phyloP scores from a whole-genome alignment of 495 filamentous ascomycete genomes.

The Cudoniella acicularis region DNA sequence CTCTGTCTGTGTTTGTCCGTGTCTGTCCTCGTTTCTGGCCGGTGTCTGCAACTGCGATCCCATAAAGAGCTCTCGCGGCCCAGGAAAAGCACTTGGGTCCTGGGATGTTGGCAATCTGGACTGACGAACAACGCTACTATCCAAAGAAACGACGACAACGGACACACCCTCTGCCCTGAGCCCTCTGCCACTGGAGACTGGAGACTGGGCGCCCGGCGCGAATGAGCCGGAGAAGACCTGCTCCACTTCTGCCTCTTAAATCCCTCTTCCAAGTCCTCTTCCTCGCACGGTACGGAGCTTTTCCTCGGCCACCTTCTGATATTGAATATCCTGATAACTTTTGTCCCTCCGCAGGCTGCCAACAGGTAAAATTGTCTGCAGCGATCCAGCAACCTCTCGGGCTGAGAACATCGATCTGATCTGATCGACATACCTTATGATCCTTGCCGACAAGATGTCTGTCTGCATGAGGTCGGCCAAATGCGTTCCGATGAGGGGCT shows the following conservation, averaged over 20 bases:
- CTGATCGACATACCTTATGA: not conserved
- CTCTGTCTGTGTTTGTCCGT: not conserved
- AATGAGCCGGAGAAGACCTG: not conserved
- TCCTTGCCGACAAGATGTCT: constrained; percentile 3
- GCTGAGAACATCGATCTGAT: not conserved
- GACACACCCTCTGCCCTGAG: too few species aligned
- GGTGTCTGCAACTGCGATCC: too few species aligned
- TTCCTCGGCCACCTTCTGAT: not conserved
- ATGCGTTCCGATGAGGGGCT: constrained; percentile 5
- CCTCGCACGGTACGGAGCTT: not conserved
- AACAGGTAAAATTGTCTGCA: too few species aligned
- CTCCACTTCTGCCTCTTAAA: constrained; percentile 1
- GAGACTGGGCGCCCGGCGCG: not conserved
- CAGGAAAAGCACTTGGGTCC: not conserved
- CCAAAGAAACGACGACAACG: not conserved
- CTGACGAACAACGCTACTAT: not conserved
- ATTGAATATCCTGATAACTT: not conserved
- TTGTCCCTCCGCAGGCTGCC: too few species aligned
- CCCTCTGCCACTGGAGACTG: not conserved
- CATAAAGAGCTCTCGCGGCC: not conserved
- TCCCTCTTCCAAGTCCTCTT: too few species aligned
- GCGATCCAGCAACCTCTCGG: too few species aligned
- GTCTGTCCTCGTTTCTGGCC: too few species aligned
- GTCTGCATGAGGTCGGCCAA: constrained; percentile 17
- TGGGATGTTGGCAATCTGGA: not conserved